Evolutionary conservation across 352 stramenopile species (phyloP).

Genomic region (Pythium volutum): DNA sequence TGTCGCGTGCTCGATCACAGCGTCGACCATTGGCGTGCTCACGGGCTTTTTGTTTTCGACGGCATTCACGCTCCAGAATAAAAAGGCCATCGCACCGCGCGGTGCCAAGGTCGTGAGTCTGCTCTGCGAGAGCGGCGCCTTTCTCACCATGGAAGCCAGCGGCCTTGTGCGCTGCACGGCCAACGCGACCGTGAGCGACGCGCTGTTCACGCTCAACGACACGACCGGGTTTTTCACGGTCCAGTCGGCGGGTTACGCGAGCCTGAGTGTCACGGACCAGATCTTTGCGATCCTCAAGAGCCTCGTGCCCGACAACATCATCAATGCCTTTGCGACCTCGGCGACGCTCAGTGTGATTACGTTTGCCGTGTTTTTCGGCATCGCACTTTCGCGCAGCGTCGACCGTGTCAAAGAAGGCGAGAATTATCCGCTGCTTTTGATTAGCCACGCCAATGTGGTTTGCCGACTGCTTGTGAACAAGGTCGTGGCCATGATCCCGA

Average conservation of each 20-base stretch:
- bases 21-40: constrained; percentile 38
- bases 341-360: constrained; percentile 69
- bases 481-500: constrained; percentile 59
- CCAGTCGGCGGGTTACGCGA: constrained; percentile 33
- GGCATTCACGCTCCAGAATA: constrained; percentile 1
- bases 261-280: constrained; percentile 62
- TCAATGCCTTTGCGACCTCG: constrained; percentile 49
- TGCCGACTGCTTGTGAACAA: constrained; percentile 73
- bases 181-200: constrained; percentile 29
- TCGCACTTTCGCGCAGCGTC: constrained; percentile 60
- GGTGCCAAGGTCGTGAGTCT: constrained; percentile 31
- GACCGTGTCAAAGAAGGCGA: constrained; percentile 45
- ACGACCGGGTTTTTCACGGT: constrained; percentile 41
- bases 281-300: constrained; percentile 63
- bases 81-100: not conserved
- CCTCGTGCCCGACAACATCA: constrained; percentile 72
- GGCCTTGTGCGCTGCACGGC: constrained; percentile 41
- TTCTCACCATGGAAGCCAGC: constrained; percentile 33
- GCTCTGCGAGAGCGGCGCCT: constrained; percentile 42
- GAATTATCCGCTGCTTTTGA: constrained; percentile 66
- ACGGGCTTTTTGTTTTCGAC: constrained; percentile 46
- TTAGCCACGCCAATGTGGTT: constrained; percentile 61
- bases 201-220: constrained; percentile 57
- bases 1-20: constrained; percentile 40
- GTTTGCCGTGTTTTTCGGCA: constrained; percentile 68